Base-by-base conservation (phyloP, 306 rosid species). In the Sophora flavescens region DNA sequence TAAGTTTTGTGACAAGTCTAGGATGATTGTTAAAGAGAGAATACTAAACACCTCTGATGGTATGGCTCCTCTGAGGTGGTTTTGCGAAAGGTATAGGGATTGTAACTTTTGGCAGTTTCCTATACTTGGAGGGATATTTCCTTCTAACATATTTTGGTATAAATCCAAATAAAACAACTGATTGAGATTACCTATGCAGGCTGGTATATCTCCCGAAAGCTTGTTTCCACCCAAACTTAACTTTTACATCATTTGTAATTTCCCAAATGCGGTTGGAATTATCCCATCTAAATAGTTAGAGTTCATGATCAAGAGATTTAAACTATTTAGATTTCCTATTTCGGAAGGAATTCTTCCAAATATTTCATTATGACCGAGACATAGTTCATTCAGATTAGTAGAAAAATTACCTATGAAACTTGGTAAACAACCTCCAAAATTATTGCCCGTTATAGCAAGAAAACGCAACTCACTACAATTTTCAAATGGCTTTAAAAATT, bases 391-490 rank as follows among this genome's bases (percentile, higher is more conserved):
- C 5, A 88, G 64, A 16, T 75, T 63, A 64, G n/a, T 64, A 11
- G 91, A 80, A 15, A 88, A 78, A 53, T 88, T 85, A 28, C 71
- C 83, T 13, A 78, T 11, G 1, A 61, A 47, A 0, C 56, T 36
- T 1, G 87, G 86, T 12, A 87, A 71, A 42, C 5, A 47, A 28
- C 86, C 89, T 61, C 86, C 84, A 61, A 87, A 87, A 4, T 78
- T 80, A 63, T 87, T 85, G 0, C 0, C 0, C 2, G 52, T 1
- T 2, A 88, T 32, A 42, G 8, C 15, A 1, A 87, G 8, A 0
- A 0, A 0, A 11, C 48, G 0, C 72, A 85, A 26, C n/a, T 41
- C 28, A 70, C 79, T 88, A 56, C 81, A 71, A 4, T 85, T 81
- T 56, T 14, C 10, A 68, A 88, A 56, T 16, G 78, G 17, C 6